Conservation (phyloP, 371 early-diverging fungal species). For the Rhizopus sp. region DNA sequence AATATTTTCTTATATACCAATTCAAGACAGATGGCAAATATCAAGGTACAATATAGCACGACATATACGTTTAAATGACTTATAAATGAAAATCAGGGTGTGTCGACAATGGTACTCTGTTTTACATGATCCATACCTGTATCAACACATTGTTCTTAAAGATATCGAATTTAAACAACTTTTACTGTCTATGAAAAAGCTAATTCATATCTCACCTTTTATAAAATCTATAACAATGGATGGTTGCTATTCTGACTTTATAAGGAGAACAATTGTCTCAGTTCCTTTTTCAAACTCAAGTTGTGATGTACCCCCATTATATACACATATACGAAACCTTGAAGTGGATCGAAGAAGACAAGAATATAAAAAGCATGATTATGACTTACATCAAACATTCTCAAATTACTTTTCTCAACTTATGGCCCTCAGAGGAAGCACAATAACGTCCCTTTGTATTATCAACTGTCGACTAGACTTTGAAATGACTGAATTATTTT, state of each 20-base stretch:
- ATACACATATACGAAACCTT: conserved; percentile 43
- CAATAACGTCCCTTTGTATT: conserved; percentile 39
- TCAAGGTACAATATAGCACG: conserved; percentile 11
- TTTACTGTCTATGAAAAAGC: conserved; percentile 38
- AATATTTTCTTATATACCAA: conserved; percentile 20
- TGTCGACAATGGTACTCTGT: conserved; percentile 44
- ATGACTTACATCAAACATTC: conserved; percentile 51
- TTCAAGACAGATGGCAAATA: conserved; percentile 18
- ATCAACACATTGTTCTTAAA: conserved; percentile 42
- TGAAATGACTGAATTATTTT: conserved; percentile 53
- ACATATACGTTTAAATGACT: not conserved
- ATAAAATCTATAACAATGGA: conserved; percentile 41
- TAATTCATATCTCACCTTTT: conserved; percentile 34
- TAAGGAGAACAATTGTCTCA: conserved; percentile 46
- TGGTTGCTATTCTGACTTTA: conserved; percentile 48
- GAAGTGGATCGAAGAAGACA: conserved; percentile 45
- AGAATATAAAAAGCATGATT: conserved; percentile 46
- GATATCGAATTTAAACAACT: conserved; percentile 48
- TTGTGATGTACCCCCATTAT: conserved; percentile 27
- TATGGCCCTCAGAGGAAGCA: conserved; percentile 37
- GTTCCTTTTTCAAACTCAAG: conserved; percentile 38
- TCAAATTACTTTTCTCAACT: conserved; percentile 39
- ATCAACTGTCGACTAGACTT: conserved; percentile 48
- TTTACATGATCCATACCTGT: conserved; percentile 43
- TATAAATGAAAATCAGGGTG: conserved; percentile 25